A percentile compares a stretch with the other conserved stretches of the same genome.
These are phyloP conservation scores for Aspergillus ustus DNA, from an alignment of 2,329 filamentous ascomycete species.

Conservation along the genomic window DNA sequence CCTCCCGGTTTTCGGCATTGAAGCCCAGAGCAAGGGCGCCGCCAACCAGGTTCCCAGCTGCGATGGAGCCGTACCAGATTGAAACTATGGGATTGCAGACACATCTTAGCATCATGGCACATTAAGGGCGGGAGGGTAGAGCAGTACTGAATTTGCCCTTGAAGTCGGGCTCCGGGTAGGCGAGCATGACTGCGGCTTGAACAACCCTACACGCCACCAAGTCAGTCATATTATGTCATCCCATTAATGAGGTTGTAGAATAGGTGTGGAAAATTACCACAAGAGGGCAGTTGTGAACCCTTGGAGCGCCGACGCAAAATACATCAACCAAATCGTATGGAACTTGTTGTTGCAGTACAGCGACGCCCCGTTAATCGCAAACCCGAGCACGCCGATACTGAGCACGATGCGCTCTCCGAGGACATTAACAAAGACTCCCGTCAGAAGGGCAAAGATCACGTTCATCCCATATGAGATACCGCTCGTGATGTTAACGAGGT, in stretches of 20 bases:
- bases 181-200: not conserved
- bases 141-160: not conserved
- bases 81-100: not conserved
- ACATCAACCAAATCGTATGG: not conserved
- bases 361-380: not conserved
- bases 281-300: not conserved
- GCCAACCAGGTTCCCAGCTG: not conserved
- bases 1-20: not conserved
- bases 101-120: not conserved
- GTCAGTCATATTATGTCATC: not conserved
- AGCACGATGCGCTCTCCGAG: not conserved
- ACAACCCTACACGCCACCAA: not conserved
- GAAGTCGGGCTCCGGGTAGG: not conserved
- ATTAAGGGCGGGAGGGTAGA: not conserved
- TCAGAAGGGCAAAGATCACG: not conserved
- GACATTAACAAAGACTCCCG: not conserved
- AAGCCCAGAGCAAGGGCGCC: not conserved
- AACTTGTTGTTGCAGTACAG: conserved; percentile 1
- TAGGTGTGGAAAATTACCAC: not conserved
- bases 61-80: not conserved
- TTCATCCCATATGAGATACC: conserved; percentile 1
- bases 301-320: not conserved
- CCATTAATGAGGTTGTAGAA: too few relatives aligned
- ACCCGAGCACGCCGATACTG: not conserved
- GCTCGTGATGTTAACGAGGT: conserved; percentile 1